Conservation (phyloP, 2,329 filamentous ascomycete species). For the Trichoderma atroviride region DNA sequence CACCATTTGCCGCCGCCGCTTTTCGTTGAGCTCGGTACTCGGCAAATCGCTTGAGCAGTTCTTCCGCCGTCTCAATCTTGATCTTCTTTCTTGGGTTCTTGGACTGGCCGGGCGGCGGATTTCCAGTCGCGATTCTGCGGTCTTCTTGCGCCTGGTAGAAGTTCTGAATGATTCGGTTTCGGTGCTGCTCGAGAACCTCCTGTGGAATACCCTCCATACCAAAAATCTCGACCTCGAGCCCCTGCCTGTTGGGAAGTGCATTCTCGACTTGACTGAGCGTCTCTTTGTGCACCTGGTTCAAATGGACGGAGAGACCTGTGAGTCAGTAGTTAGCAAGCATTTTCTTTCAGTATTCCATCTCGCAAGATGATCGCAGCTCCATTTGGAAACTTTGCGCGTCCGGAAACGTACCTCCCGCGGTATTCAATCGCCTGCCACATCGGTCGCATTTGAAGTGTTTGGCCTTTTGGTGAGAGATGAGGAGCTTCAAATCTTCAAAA, state of each 20-base stretch:
- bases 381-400: neutral
- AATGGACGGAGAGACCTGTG: slow-evolving; percentile 89
- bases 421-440: slow-evolving; percentile 87
- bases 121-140: slow-evolving; percentile 78
- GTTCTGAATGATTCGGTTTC: slow-evolving; percentile 80
- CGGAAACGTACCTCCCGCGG: slow-evolving; percentile 75
- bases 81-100: slow-evolving; percentile 70
- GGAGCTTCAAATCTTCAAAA: slow-evolving; percentile 94
- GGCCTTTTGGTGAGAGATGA: slow-evolving; percentile 97
- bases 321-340: slow-evolving; percentile 9
- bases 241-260: slow-evolving; percentile 81
- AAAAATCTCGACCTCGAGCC: slow-evolving; percentile 92
- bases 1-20: slow-evolving; percentile 56
- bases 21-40: slow-evolving; percentile 73
- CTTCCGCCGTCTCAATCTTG: slow-evolving; percentile 73
- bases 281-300: slow-evolving; percentile 99
- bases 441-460: slow-evolving; percentile 98
- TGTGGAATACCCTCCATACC: slow-evolving; percentile 97
- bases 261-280: slow-evolving; percentile 86
- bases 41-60: slow-evolving; percentile 78
- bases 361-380: neutral
- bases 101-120: slow-evolving; percentile 70
- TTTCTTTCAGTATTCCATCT: neutral
- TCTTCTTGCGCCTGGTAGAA: slow-evolving; percentile 87
- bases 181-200: slow-evolving; percentile 79